Percentiles rank a stretch among this genome's conserved stretches.
phyloP scores from a whole-genome alignment of 176 grass and related monocot genomes.

The Typha latifolia region DNA sequence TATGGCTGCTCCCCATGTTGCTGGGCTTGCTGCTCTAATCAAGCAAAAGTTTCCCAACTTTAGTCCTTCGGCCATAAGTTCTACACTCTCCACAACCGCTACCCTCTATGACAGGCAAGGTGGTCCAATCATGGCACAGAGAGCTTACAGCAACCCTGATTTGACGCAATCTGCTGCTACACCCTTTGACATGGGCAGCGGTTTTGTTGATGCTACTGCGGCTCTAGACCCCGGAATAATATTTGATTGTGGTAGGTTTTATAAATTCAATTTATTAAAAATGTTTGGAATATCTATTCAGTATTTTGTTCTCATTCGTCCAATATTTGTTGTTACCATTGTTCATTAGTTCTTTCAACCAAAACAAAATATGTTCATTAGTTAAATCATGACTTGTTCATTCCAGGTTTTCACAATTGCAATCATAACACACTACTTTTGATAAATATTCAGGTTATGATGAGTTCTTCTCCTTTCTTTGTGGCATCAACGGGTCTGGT shows the following conservation, averaged over 20 bases:
- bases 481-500: constrained; percentile 79
- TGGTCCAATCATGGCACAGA: constrained; percentile 74
- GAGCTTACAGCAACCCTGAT: constrained; percentile 76
- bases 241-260: constrained; percentile 75
- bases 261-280: not conserved
- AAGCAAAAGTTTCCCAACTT: constrained; percentile 89
- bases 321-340: too few species aligned
- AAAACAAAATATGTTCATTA: too few species aligned
- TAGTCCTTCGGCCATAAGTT: constrained; percentile 70
- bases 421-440: not conserved
- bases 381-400: too few species aligned
- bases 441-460: constrained; percentile 45
- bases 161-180: constrained; percentile 75
- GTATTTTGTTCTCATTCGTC: too few species aligned
- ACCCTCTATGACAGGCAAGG: constrained; percentile 60
- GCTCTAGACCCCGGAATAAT: constrained; percentile 84
- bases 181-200: constrained; percentile 94
- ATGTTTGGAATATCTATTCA: too few species aligned
- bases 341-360: too few species aligned
- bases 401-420: too few species aligned
- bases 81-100: constrained; percentile 75
- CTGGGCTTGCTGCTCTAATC: constrained; percentile 87
- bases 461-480: constrained; percentile 80
- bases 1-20: constrained; percentile 94
- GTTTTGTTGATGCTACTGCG: constrained; percentile 85